A percentile compares a stretch with the other conserved stretches of the same genome.
Conservation (phyloP, 2,329 filamentous ascomycete species). For the Dactylonectria macrodidyma region DNA sequence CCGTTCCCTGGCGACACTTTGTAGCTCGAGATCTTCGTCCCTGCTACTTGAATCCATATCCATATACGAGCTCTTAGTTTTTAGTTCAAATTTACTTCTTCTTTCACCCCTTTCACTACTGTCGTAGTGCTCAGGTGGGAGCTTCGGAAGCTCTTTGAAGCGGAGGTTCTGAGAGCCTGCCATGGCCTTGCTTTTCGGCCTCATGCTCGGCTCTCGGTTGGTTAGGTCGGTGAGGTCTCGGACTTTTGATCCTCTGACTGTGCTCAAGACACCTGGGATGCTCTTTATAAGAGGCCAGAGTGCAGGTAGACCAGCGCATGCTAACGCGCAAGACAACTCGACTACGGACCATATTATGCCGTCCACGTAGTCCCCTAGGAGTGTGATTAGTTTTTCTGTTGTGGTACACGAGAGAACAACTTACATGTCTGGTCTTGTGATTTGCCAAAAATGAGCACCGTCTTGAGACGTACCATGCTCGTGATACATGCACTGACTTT, state of each 20-base stretch:
- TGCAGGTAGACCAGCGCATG: conserved; percentile 17
- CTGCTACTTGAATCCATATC: too few species aligned
- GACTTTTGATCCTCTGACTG: neutral
- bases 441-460: conserved; percentile 10
- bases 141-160: neutral
- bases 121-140: neutral
- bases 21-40: too few species aligned
- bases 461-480: conserved; percentile 18
- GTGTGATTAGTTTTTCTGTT: neutral
- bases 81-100: neutral
- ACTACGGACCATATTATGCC: conserved; percentile 16
- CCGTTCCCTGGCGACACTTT: too few species aligned
- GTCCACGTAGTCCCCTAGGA: conserved; percentile 12
- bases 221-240: conserved; percentile 10
- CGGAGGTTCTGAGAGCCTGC: neutral
- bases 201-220: neutral
- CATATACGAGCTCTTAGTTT: too few species aligned
- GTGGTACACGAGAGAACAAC: too few species aligned
- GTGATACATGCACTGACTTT: conserved; percentile 18
- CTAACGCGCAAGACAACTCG: conserved; percentile 12
- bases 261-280: conserved; percentile 13
- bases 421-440: conserved; percentile 9
- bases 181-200: neutral
- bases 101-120: neutral
- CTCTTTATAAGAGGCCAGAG: conserved; percentile 11